phyloP scores from a whole-genome alignment of 2,329 filamentous ascomycete genomes.

The Fusarium newnesense region DNA sequence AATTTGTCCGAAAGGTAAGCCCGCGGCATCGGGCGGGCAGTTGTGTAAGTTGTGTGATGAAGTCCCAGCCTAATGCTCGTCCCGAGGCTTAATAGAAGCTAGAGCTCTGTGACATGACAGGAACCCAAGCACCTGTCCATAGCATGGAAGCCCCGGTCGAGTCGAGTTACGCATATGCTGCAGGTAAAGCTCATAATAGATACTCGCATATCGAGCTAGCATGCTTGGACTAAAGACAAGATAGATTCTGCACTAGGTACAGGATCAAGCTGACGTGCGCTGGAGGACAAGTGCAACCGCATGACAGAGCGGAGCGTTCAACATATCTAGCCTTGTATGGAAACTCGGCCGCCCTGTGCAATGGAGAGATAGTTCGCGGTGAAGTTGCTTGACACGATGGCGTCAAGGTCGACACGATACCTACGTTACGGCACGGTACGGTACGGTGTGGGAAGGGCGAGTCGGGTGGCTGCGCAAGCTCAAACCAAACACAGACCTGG shows the following conservation, averaged over 20 bases:
- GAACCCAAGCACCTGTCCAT: not conserved
- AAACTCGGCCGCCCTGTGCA: not conserved
- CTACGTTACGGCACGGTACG: not conserved
- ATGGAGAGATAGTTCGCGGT: not conserved
- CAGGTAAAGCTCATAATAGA: not conserved
- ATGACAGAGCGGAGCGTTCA: constrained; percentile 2
- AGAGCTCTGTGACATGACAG: not conserved
- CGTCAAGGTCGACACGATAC: not conserved
- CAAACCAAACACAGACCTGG: constrained; percentile 4
- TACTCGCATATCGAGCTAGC: constrained; percentile 7
- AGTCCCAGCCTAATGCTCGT: not conserved
- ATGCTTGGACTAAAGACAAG: not conserved
- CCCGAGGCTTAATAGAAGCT: not conserved
- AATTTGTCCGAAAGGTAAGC: not conserved
- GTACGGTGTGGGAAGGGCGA: not conserved
- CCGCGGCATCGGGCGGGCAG: not conserved
- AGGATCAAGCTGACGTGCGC: not conserved
- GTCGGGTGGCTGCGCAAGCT: constrained; percentile 29
- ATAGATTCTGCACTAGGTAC: constrained; percentile 28
- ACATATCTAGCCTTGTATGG: constrained; percentile 2
- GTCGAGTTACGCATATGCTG: not conserved
- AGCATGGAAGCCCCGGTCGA: not conserved
- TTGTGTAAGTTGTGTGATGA: not conserved
- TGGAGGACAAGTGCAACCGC: constrained; percentile 22
- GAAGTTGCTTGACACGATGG: not conserved